Evolutionary conservation across 768 basidiomycete genomes (phyloP), one percentile per base, ranked within the genome.

Genomic region (Phlebiopsis gigantea): DNA sequence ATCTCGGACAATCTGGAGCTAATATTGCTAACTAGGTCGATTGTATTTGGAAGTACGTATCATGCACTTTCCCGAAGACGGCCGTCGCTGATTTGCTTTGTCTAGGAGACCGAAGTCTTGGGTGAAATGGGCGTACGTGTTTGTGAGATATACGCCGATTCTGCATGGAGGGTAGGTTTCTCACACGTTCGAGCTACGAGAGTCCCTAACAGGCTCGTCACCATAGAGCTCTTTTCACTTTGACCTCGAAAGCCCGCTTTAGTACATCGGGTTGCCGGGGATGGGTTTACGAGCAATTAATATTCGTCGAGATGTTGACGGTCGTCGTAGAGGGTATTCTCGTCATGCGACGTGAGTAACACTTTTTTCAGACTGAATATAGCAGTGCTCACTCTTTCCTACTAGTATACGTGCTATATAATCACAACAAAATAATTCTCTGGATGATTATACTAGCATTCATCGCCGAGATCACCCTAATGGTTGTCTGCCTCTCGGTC

Each of bases 51-150:
- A 39, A 39, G 56, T 57, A n/a, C 25, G 48, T 41, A 15, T 9
- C 24, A 30, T 43, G 19, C 12, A 17, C 12, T 46, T 2, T 10
- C 25, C 12, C 7, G 8, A 1, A 30, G 25, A 50, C 26, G 5
- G 26, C 21, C 19, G n/a, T 15, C 39, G 25, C 46, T 41, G 14
- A 25, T 19, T 30, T 48, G n/a, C 6, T 3, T 21, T 28, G 44
- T 24, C 26, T 29, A 59, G 61, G 17, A 43, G 56, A 8, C 58
- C 56, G 2, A 31, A 39, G 15, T 49, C 58, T 6, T 62, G 58
- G 61, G 52, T 58, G 10, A 62, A 62, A n/a, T 59, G 56, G 57
- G 46, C 53, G 1, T 63, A 58, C 24, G 26, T 54, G 7, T 59
- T 59, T 15, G 51, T 59, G 7, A 55, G 62, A 10, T 59, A 63